Percentiles rank a stretch among this genome's conserved stretches.
Conservation (phyloP, 2,329 filamentous ascomycete species). For the Cladosporium colombiae region DNA sequence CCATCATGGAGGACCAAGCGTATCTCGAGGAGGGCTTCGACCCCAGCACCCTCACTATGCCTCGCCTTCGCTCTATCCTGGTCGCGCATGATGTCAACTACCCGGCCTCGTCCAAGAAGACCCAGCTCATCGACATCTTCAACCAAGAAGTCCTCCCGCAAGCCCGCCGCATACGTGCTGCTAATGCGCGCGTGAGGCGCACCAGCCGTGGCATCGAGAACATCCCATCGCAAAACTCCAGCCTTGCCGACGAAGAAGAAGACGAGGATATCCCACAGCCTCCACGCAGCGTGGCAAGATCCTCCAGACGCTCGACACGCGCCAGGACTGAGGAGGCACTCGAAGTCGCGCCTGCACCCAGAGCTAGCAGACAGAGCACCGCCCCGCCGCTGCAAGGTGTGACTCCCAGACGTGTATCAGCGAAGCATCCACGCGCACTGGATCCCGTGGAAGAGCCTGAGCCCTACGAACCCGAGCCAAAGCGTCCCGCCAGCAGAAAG, state of each 20-base stretch:
- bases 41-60: conserved; percentile 77
- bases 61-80: conserved; percentile 85
- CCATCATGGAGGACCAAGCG: conserved; percentile 61
- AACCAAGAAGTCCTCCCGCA: conserved; percentile 76
- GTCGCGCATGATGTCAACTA: conserved; percentile 86
- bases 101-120: conserved; percentile 87
- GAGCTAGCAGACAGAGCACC: conserved; percentile 35
- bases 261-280: conserved; percentile 46
- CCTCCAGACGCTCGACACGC: conserved; percentile 31
- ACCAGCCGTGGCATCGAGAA: conserved; percentile 82
- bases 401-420: conserved; percentile 41
- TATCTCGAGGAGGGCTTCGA: conserved; percentile 90
- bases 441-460: conserved; percentile 41
- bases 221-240: conserved; percentile 67
- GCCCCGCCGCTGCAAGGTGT: conserved; percentile 35
- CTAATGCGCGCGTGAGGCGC: conserved; percentile 76
- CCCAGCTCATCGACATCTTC: conserved; percentile 82
- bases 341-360: conserved; percentile 34
- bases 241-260: conserved; percentile 55
- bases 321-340: conserved; percentile 43
- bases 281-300: conserved; percentile 28
- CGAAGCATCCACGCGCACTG: conserved; percentile 45
- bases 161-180: conserved; percentile 72
- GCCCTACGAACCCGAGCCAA: conserved; percentile 49
- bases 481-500: conserved; percentile 28